Evolutionary conservation across 257 asterid species (phyloP).

Genomic region (Leonotis leonurus): DNA sequence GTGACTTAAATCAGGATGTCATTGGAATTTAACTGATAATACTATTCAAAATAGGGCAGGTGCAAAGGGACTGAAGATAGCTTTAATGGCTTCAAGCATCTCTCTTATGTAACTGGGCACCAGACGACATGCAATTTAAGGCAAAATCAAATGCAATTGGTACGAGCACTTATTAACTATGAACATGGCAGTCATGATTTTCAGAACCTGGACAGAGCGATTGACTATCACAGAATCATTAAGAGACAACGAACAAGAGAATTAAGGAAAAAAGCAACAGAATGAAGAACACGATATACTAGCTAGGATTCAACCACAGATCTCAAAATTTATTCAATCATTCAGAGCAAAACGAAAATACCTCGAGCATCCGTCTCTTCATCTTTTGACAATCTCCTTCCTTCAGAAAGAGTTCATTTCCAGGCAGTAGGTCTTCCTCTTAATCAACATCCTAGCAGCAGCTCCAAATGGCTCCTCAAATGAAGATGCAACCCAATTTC

Average conservation of each 20-base stretch:
- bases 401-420: slow-evolving; percentile 69
- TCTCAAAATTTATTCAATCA: background rate
- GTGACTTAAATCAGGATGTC: background rate
- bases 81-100: background rate
- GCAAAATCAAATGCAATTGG: background rate
- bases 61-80: background rate
- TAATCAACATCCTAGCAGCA: slow-evolving; percentile 66
- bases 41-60: background rate
- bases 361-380: slow-evolving; percentile 22
- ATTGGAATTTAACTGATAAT: background rate
- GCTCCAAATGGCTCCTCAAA: slow-evolving; percentile 69
- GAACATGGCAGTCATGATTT: background rate
- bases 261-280: background rate
- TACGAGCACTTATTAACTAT: background rate
- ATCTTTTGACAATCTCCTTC: no score
- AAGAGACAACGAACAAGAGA: background rate
- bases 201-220: background rate
- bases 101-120: background rate
- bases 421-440: slow-evolving; percentile 69
- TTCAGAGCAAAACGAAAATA: slow-evolving; percentile 2
- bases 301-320: slow-evolving; percentile 1
- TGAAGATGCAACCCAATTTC: slow-evolving; percentile 50
- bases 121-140: background rate
- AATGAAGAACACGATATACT: background rate
- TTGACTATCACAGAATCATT: background rate